Conservation (phyloP, 2,329 filamentous ascomycete species). For the Aureobasidium melanogenum region DNA sequence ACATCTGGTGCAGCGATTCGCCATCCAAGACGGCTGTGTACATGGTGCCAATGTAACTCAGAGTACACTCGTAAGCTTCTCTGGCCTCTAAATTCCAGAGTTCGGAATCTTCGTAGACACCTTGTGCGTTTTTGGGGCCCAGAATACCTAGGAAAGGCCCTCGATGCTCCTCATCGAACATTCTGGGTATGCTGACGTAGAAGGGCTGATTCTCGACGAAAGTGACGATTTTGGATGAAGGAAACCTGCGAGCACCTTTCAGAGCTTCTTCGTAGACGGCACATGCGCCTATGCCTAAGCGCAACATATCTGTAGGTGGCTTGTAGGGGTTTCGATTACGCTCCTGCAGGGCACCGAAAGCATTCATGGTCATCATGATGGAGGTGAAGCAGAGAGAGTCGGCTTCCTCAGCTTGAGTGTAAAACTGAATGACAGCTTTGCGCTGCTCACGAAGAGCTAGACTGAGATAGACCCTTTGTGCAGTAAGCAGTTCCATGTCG, state of each 20-base stretch:
- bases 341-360: slow-evolving; percentile 23
- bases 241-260: slow-evolving; percentile 17
- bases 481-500: not conserved
- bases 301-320: slow-evolving; percentile 26
- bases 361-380: slow-evolving; percentile 22
- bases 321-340: slow-evolving; percentile 20
- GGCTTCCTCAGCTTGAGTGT: slow-evolving; percentile 21
- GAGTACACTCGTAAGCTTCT: slow-evolving; percentile 21
- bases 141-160: slow-evolving; percentile 17
- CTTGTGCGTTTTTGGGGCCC: slow-evolving; percentile 5
- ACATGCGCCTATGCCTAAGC: slow-evolving; percentile 21
- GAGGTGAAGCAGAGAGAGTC: slow-evolving; percentile 20
- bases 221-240: slow-evolving; percentile 8
- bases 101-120: not conserved
- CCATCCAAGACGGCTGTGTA: slow-evolving; percentile 19
- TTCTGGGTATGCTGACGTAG: slow-evolving; percentile 15
- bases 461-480: not conserved
- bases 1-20: slow-evolving; percentile 20
- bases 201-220: slow-evolving; percentile 4
- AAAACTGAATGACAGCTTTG: slow-evolving; percentile 20
- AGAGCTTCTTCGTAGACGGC: slow-evolving; percentile 20
- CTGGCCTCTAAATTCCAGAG: slow-evolving; percentile 16
- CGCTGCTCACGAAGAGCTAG: slow-evolving; percentile 22
- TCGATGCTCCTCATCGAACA: slow-evolving; percentile 19
- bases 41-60: slow-evolving; percentile 23